These are phyloP conservation scores for Turnera subulata DNA, from an alignment of 345 rosid species.

Conservation along the genomic window DNA sequence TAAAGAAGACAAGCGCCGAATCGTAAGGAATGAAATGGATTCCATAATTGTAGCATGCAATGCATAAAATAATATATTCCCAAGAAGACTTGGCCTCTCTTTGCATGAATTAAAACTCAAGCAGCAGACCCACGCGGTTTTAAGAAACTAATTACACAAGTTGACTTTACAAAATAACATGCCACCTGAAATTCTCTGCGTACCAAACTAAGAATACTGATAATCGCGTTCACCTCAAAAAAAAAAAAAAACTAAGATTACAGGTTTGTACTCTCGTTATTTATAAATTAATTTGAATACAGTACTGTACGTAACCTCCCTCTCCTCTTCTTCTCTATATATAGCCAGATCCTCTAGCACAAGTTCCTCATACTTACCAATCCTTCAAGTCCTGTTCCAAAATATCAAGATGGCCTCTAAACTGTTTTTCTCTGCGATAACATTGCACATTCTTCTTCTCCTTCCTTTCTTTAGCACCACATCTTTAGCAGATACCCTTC, in stretches of 20 bases:
- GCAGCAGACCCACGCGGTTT: slow-evolving; percentile 22
- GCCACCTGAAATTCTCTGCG: neutral
- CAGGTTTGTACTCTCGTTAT: no score
- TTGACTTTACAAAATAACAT: slow-evolving; percentile 18
- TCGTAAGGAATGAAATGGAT: neutral
- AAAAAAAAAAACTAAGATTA: no score
- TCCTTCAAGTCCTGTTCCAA: neutral
- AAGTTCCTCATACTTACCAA: neutral
- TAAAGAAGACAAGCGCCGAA: slow-evolving; percentile 1
- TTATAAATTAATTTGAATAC: no score
- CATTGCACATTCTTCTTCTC: slow-evolving; percentile 12
- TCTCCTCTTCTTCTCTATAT: slow-evolving; percentile 13
- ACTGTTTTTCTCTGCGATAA: slow-evolving; percentile 10
- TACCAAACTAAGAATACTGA: neutral
- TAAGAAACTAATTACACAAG: slow-evolving; percentile 1
- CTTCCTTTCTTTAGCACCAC: slow-evolving; percentile 25
- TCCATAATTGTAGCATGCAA: no score
- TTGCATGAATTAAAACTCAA: neutral
- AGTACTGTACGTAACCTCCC: no score
- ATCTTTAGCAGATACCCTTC: slow-evolving; percentile 21
- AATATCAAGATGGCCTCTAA: slow-evolving; percentile 19
- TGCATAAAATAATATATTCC: neutral
- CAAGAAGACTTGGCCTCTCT: neutral
- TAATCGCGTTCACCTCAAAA: no score
- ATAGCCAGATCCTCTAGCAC: slow-evolving; percentile 5